Evolutionary conservation across 495 filamentous ascomycete species (phyloP).

Genomic region (Hyaloscypha variabilis): DNA sequence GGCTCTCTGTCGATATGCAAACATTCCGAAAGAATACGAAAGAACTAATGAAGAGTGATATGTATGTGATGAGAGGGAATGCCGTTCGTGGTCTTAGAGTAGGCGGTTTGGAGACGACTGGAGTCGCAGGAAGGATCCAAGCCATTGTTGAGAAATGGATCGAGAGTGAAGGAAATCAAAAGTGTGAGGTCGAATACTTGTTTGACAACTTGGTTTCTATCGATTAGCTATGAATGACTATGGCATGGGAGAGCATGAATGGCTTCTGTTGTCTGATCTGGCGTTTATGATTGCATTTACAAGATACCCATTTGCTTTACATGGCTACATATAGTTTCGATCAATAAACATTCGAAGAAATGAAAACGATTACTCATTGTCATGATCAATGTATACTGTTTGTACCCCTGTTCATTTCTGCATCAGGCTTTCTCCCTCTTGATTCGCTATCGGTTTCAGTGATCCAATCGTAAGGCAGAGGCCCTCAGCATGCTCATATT

Average conservation of each 20-base stretch:
- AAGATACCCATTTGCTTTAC: constrained; percentile 26
- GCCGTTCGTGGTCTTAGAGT: constrained; percentile 9
- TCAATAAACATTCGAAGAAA: not conserved
- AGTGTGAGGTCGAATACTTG: constrained; percentile 23
- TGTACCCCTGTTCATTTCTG: no score
- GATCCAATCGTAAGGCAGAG: no score
- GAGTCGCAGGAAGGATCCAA: constrained; percentile 10
- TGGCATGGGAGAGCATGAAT: not conserved
- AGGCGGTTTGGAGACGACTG: constrained; percentile 7
- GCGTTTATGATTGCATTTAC: constrained; percentile 22
- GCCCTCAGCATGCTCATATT: no score
- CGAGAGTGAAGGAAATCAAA: not conserved
- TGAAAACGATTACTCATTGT: not conserved
- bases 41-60: constrained; percentile 8
- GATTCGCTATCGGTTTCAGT: no score
- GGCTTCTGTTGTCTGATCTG: not conserved
- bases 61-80: constrained; percentile 15
- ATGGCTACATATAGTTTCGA: not conserved
- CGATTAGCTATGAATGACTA: not conserved
- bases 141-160: constrained; percentile 21
- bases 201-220: constrained; percentile 21
- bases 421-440: no score
- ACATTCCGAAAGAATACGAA: not conserved
- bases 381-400: no score
- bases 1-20: not conserved